These are phyloP conservation scores for Oryza meyeriana DNA, from an alignment of 176 grass and related monocot species.

Conservation along the genomic window DNA sequence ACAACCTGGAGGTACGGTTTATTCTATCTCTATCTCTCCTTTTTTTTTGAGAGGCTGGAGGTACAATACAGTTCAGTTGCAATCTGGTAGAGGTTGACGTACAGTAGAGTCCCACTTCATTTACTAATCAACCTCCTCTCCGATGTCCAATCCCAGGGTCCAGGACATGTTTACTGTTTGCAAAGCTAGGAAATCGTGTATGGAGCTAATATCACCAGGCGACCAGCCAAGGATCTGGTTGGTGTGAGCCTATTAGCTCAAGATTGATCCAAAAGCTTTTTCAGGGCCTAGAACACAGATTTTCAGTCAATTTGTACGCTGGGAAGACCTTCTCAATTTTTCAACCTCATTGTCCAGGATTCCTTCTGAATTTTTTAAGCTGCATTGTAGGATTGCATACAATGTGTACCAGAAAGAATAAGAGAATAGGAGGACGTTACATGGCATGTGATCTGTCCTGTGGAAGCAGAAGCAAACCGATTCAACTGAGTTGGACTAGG, in stretches of 20 bases:
- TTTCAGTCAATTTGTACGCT: not conserved
- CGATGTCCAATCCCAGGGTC: not conserved
- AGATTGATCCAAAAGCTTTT: not conserved
- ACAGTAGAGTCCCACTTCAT: not conserved
- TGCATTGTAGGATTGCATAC: not conserved
- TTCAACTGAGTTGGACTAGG: not conserved
- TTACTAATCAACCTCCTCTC: not conserved
- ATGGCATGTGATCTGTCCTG: not conserved
- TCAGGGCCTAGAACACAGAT: not conserved
- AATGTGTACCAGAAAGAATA: conserved; percentile 1
- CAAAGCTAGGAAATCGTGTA: not conserved
- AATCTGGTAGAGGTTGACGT: not conserved
- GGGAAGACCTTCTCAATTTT: not conserved
- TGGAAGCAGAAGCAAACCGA: not conserved
- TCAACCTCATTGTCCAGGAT: not conserved
- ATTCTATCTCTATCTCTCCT: not conserved
- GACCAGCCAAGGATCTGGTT: not conserved
- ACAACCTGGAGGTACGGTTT: too few relatives aligned
- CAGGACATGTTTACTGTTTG: not conserved
- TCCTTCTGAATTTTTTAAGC: not conserved
- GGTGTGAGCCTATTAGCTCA: not conserved
- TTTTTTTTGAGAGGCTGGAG: not conserved
- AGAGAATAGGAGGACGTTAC: conserved; percentile 2
- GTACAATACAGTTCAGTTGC: not conserved
- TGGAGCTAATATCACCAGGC: not conserved